Evolutionary conservation across 2,329 filamentous ascomycete genomes (phyloP).

Genomic region (Aspergillus luchuensis): DNA sequence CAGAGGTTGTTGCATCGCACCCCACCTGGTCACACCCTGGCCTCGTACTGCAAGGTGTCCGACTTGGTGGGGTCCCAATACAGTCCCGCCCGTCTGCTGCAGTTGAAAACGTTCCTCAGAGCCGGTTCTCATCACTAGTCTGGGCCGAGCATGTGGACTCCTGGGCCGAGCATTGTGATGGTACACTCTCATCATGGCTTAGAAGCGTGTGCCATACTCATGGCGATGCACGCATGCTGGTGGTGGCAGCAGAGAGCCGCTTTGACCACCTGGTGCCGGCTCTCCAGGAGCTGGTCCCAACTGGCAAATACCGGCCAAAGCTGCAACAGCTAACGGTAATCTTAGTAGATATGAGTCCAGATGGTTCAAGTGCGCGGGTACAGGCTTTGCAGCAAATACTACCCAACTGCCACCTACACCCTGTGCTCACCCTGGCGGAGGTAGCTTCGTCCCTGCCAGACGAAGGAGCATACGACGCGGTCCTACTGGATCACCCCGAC

Average conservation of each 20-base stretch:
- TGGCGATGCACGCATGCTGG: not conserved
- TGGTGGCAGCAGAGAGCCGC: not conserved
- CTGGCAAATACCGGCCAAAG: not conserved
- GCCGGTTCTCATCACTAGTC: not conserved
- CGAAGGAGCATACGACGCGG: not conserved
- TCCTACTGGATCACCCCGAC: not conserved
- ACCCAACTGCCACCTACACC: not conserved
- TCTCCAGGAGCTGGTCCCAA: not conserved
- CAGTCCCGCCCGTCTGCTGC: too few species aligned
- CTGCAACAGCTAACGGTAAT: not conserved
- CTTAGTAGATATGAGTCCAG: not conserved
- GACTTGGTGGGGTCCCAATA: conserved; percentile 20
- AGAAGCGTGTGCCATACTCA: not conserved
- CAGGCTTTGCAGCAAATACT: not conserved
- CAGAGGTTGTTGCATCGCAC: conserved; percentile 22
- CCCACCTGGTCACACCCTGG: conserved; percentile 19
- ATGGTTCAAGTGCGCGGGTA: not conserved
- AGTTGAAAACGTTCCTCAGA: not conserved
- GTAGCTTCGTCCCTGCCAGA: not conserved
- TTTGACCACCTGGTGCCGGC: not conserved
- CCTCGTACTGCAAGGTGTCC: conserved; percentile 23
- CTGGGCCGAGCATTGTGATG: too few species aligned
- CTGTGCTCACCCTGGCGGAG: not conserved
- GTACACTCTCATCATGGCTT: not conserved
- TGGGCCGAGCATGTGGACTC: conserved; percentile 9